Evolutionary conservation across 2,329 filamentous ascomycete genomes (phyloP), one percentile per base, ranked within the genome.

Genomic region (Talaromyces sp.): DNA sequence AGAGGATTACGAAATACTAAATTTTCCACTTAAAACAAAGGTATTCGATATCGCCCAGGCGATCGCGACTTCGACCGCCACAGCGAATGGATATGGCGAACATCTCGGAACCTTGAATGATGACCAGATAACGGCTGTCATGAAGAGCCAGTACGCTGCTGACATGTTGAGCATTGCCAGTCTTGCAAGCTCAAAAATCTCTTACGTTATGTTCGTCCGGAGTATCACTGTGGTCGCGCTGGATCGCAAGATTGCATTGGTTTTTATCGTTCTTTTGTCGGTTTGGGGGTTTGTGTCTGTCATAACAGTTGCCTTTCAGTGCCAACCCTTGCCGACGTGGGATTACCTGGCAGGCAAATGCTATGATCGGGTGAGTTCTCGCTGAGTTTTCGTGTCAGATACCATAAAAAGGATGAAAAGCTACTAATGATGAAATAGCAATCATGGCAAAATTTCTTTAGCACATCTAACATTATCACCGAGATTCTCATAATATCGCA

Each of bases 121-220:
- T 19, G 22, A 27, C 14, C 35, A 67, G 16, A n/a, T 68, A 6
- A 62, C 65, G 3, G 58, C 9, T 1, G 67, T 70, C 39, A 67
- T 74, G 66, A 73, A 74, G 72, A 63, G 69, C 10, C 68, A 69
- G 50, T 74, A 73, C 47, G 66, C 69, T 31, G 68, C 70, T 1
- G 66, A 66, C 22, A 62, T 74, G 6, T 61, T 75, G 1, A 73
- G 69, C 49, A 67, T 73, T 41, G 3, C 54, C 61, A 68, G 65
- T 64, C 67, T 73, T 24, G 66, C 54, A 31, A 67, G 66, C 27
- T 73, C 72, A 2, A 74, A 75, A 52, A 62, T 73, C 4, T 70
- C 72, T 4, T 61, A 72, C 3, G 52, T 72, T 24, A 61, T 70
- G 24, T 70, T 74, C 31, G 68, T 74, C 22, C 66, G 66, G 35